A percentile compares a stretch with the other conserved stretches of the same genome.
These are phyloP conservation scores for Xeromyces bisporus DNA, from an alignment of 495 filamentous ascomycete species.

Conservation along the genomic window DNA sequence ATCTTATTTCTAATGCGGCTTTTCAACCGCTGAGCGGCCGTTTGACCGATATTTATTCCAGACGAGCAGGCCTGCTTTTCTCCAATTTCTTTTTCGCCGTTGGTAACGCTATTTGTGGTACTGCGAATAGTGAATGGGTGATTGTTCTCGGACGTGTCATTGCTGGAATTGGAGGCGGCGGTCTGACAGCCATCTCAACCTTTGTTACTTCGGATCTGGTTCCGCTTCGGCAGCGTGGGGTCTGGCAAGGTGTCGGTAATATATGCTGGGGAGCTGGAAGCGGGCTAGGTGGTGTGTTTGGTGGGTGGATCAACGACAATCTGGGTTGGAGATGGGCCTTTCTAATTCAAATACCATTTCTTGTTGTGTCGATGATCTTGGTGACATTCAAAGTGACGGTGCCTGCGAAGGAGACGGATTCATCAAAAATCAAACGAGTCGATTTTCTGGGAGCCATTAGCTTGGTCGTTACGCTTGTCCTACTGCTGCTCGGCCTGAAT, in stretches of 20 bases:
- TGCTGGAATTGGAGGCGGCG: slow-evolving; percentile 74
- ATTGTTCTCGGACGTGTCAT: slow-evolving; percentile 72
- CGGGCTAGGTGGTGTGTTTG: slow-evolving; percentile 43
- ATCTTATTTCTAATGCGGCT: slow-evolving; percentile 80
- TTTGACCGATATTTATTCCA: slow-evolving; percentile 76
- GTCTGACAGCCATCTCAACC: slow-evolving; percentile 63
- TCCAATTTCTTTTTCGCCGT: slow-evolving; percentile 64
- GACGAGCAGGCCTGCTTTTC: slow-evolving; percentile 59
- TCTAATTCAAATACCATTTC: slow-evolving; percentile 55
- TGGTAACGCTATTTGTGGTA: slow-evolving; percentile 74
- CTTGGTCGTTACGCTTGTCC: slow-evolving; percentile 49
- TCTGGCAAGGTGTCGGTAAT: slow-evolving; percentile 79
- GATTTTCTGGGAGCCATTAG: slow-evolving; percentile 65
- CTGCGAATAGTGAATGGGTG: slow-evolving; percentile 47
- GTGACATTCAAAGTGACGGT: slow-evolving; percentile 53
- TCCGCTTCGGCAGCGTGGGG: slow-evolving; percentile 61
- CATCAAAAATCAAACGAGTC: slow-evolving; percentile 45
- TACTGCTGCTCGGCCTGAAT: slow-evolving; percentile 66
- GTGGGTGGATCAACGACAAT: slow-evolving; percentile 65
- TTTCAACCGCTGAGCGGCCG: slow-evolving; percentile 73
- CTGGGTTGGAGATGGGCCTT: slow-evolving; percentile 68
- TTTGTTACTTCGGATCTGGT: slow-evolving; percentile 72
- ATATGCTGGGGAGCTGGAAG: slow-evolving; percentile 58
- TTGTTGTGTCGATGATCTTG: slow-evolving; percentile 45
- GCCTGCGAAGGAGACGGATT: slow-evolving; percentile 52